A percentile compares a stretch with the other conserved stretches of the same genome.
Conservation (phyloP, 768 basidiomycete genomes). For the Flagelloscypha sp. region DNA sequence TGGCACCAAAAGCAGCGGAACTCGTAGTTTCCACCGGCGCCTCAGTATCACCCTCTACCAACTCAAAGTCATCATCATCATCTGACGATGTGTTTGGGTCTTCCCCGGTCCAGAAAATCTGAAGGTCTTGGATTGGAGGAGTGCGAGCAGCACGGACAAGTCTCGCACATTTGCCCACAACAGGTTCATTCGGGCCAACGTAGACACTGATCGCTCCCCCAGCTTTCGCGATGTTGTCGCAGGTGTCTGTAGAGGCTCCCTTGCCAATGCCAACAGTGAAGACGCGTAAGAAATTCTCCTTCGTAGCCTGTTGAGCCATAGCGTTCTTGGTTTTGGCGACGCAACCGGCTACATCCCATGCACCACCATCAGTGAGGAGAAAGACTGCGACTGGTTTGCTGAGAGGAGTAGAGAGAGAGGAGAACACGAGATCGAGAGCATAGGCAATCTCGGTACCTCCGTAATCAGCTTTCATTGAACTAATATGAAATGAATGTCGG, state of each 20-base stretch:
- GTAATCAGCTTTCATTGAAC: slow-evolving; percentile 24
- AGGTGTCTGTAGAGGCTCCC: slow-evolving; percentile 8
- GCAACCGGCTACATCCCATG: slow-evolving; percentile 5
- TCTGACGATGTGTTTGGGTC: too few relatives aligned
- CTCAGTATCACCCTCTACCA: not conserved
- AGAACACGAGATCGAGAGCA: slow-evolving; percentile 14
- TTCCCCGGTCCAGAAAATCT: slow-evolving; percentile 42
- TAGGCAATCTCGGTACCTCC: slow-evolving; percentile 32
- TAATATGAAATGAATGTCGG: slow-evolving; percentile 2
- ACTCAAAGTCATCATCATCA: slow-evolving; percentile 8
- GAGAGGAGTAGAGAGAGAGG: slow-evolving; percentile 1
- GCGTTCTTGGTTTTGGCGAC: not conserved
- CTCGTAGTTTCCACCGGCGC: too few relatives aligned
- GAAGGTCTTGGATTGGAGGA: slow-evolving; percentile 22
- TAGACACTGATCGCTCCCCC: slow-evolving; percentile 3
- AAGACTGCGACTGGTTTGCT: slow-evolving; percentile 5
- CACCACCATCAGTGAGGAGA: slow-evolving; percentile 10
- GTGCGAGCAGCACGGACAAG: slow-evolving; percentile 5
- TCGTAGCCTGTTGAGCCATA: slow-evolving; percentile 10
- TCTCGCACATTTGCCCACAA: slow-evolving; percentile 4
- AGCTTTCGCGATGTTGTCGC: slow-evolving; percentile 10
- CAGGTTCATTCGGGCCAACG: slow-evolving; percentile 1
- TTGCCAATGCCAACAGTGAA: slow-evolving; percentile 10
- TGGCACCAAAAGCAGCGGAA: too few relatives aligned
- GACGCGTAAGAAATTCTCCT: slow-evolving; percentile 7